Evolutionary conservation across 805 yeast species (phyloP), one percentile per base, ranked within the genome.

Genomic region (Ogataea corticis): DNA sequence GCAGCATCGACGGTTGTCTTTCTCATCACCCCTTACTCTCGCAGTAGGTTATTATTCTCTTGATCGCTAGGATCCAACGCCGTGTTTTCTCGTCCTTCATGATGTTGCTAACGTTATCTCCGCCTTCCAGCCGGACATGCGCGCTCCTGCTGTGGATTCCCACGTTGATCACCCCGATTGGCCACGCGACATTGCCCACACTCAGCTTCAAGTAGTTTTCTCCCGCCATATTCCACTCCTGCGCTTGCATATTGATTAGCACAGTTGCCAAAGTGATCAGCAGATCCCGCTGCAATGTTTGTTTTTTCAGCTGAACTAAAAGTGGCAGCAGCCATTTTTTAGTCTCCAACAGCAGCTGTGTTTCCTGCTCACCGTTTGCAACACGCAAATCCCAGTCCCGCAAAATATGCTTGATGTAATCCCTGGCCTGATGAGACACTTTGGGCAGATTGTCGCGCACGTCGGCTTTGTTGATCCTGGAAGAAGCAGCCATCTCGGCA

Each of bases 151-250:
- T 83, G 61, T 88, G 96, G 46, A 89, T 87, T 39, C 94, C 89
- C 13, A 89, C 85, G 45, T 79, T 79, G 7, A 80, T 70, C 12
- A 89, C 86, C 21, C 96, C 97, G 52, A 88, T 85, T 2, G 97
- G 97, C 96, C 96, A 89, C 4, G 94, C 91, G 2, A 85, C 88
- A 54, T 87, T 87, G 1, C 96, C 97, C 14, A 89, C 83, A 58
- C 92, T 83, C 46, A 89, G 66, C 50, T 83, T 77, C 71, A 88
- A 68, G 55, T 89, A 89, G 19, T 82, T 71, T 56, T 87, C 87
- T 48, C 77, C 77, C 4, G 92, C 88, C 41, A 67, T 67, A 30
- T 61, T 59, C 52, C 63, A 80, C 29, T 80, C 74, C 13, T 62
- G 57, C 10, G 66, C 57, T 62, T 88, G 96, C n/a, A 86, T 44